Evolutionary conservation across 1,284 basidiomycete species (phyloP).

Genomic region (Naganishia sp.): DNA sequence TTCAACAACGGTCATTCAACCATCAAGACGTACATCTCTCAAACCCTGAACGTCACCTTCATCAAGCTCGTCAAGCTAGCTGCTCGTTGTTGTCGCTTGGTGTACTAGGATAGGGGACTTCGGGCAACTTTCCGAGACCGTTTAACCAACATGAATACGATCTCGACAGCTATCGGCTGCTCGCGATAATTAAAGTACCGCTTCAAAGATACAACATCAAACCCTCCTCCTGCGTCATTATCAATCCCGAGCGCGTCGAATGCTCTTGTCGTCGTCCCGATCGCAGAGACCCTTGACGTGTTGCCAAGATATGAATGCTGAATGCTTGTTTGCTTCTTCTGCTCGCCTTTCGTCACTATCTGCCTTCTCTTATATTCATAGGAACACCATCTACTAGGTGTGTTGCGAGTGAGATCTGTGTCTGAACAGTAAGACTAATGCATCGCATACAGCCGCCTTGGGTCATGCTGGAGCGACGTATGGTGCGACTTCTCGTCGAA

Average conservation of each 20-base stretch:
- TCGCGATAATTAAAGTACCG: conserved; percentile 1
- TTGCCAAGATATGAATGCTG: conserved; percentile 8
- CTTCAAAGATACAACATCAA: conserved; percentile 1
- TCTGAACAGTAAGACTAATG: conserved; percentile 43
- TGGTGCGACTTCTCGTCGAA: conserved; percentile 8
- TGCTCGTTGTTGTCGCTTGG: conserved; percentile 3
- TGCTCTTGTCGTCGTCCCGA: conserved; percentile 19
- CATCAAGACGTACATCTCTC: conserved; percentile 1
- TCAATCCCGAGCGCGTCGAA: not conserved
- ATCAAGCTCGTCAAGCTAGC: conserved; percentile 9
- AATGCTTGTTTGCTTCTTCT: conserved; percentile 20
- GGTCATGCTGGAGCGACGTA: conserved; percentile 40
- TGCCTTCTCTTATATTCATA: conserved; percentile 51
- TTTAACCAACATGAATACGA: conserved; percentile 27
- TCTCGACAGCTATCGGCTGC: conserved; percentile 13
- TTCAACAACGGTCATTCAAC: not conserved
- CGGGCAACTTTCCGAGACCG: conserved; percentile 26
- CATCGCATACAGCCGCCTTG: conserved; percentile 52
- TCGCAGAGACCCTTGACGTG: not conserved
- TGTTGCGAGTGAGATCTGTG: conserved; percentile 60
- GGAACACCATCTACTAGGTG: conserved; percentile 90
- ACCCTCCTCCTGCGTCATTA: not conserved
- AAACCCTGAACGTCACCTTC: not conserved
- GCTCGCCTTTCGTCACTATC: conserved; percentile 42
- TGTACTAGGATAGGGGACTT: conserved; percentile 29